These are phyloP conservation scores for Diaporthe vexans DNA, from an alignment of 2,329 filamentous ascomycete genomes.

Conservation along the genomic window DNA sequence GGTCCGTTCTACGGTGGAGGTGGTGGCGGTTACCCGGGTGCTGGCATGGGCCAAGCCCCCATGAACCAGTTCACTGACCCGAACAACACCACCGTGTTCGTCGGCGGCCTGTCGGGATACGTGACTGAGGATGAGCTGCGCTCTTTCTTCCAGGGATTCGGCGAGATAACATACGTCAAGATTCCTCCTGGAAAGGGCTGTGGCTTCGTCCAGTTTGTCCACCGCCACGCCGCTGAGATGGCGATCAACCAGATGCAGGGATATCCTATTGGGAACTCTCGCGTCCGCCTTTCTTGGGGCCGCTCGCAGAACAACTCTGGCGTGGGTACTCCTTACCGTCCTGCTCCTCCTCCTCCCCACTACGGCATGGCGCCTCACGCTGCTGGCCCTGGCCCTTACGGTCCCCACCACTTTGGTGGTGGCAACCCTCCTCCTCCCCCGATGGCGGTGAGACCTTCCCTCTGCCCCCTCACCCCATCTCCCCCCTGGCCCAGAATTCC, in stretches of 20 bases:
- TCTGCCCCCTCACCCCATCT: slow-evolving; percentile 23
- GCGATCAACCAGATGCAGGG: slow-evolving; percentile 99
- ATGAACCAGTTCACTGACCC: slow-evolving; percentile 99
- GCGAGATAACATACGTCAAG: slow-evolving; percentile 99
- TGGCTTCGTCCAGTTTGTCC: slow-evolving; percentile 98
- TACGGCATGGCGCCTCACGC: slow-evolving; percentile 60
- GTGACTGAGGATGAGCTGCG: slow-evolving; percentile 99
- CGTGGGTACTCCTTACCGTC: slow-evolving; percentile 96
- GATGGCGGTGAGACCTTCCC: slow-evolving; percentile 41
- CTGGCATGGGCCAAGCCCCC: slow-evolving; percentile 51
- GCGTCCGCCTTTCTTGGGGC: slow-evolving; percentile 97
- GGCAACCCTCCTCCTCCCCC: slow-evolving; percentile 42
- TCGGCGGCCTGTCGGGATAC: slow-evolving; percentile 96
- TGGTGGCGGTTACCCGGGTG: slow-evolving; percentile 52
- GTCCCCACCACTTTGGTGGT: slow-evolving; percentile 63
- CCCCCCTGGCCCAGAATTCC: background rate
- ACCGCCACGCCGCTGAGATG: slow-evolving; percentile 99
- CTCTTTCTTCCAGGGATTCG: slow-evolving; percentile 99
- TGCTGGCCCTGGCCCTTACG: slow-evolving; percentile 59
- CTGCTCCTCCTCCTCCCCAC: slow-evolving; percentile 79
- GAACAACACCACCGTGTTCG: slow-evolving; percentile 99
- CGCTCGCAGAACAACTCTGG: slow-evolving; percentile 99
- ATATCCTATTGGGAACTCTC: slow-evolving; percentile 98
- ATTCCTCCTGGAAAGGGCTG: slow-evolving; percentile 99
- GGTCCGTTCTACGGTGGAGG: slow-evolving; percentile 46